Percentiles rank a stretch among this genome's conserved stretches.
These are phyloP conservation scores for Blastobotrys raffinosifermentans DNA, from an alignment of 1,139 yeast species.

Conservation along the genomic window DNA sequence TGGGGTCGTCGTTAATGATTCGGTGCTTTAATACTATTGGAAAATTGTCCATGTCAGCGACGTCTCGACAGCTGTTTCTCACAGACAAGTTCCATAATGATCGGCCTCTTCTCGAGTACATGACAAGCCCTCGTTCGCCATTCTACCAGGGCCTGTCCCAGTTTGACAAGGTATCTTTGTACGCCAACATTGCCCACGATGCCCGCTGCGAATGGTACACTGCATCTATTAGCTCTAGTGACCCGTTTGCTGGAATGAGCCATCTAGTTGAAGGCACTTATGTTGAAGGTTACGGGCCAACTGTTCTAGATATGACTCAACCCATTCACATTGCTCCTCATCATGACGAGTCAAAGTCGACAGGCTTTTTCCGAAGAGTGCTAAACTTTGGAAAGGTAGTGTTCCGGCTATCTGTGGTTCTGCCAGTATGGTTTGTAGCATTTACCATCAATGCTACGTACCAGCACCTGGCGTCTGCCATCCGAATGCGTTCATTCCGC, in stretches of 20 bases:
- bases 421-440: constrained; percentile 34
- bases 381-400: constrained; percentile 13
- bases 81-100: constrained; percentile 38
- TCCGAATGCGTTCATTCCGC: constrained; percentile 20
- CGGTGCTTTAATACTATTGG: constrained; percentile 53
- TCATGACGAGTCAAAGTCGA: background rate
- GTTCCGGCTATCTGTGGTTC: constrained; percentile 22
- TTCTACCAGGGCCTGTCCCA: constrained; percentile 50
- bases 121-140: constrained; percentile 57
- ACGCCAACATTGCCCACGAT: constrained; percentile 74
- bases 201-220: constrained; percentile 80
- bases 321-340: constrained; percentile 3
- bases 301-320: constrained; percentile 41
- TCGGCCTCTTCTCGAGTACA: constrained; percentile 53
- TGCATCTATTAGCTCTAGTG: constrained; percentile 57
- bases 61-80: constrained; percentile 69
- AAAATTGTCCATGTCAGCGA: constrained; percentile 58
- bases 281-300: constrained; percentile 47
- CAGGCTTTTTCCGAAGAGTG: background rate
- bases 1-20: constrained; percentile 45
- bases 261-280: constrained; percentile 40
- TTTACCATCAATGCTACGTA: constrained; percentile 29
- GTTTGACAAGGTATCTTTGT: constrained; percentile 51
- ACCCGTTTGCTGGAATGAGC: constrained; percentile 46
- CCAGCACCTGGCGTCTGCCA: constrained; percentile 25